phyloP scores from a whole-genome alignment of 257 asterid species.

The Paulownia fortunei region DNA sequence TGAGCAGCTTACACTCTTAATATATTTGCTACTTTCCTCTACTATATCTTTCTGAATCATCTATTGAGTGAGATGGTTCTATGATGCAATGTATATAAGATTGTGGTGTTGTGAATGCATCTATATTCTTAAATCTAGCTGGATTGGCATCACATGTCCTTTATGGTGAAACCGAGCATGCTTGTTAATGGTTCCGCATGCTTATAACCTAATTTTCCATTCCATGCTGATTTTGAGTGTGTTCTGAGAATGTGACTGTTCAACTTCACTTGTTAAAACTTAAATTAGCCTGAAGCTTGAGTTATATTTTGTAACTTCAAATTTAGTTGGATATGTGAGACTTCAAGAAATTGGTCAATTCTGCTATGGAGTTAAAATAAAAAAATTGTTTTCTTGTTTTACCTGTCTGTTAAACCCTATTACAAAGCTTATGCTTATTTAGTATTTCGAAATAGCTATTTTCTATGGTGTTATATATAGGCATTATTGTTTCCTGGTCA shows the following conservation, averaged over 20 bases:
- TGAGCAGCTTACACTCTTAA: not conserved
- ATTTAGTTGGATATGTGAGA: not conserved
- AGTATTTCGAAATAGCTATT: not conserved
- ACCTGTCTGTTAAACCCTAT: not conserved
- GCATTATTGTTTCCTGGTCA: not conserved
- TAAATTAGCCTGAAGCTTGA: no score
- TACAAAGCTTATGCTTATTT: not conserved
- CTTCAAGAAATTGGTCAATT: not conserved
- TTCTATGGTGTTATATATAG: not conserved
- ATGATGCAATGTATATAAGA: constrained; percentile 10
- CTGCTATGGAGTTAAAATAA: not conserved
- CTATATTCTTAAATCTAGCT: constrained; percentile 3
- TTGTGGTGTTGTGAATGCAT: not conserved
- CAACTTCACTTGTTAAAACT: no score
- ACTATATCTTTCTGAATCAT: not conserved
- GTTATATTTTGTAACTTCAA: no score
- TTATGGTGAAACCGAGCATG: constrained; percentile 7
- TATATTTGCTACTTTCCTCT: not conserved
- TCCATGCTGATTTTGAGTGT: constrained; percentile 3
- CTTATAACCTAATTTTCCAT: not conserved
- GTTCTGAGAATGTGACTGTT: no score
- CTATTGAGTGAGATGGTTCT: constrained; percentile 16
- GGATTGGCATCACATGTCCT: not conserved
- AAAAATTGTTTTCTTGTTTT: not conserved
- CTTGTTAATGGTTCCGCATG: not conserved